Percentiles rank a stretch among this genome's conserved stretches.
Conservation (phyloP, 768 basidiomycete species). For the Infundibulicybe gibba region DNA sequence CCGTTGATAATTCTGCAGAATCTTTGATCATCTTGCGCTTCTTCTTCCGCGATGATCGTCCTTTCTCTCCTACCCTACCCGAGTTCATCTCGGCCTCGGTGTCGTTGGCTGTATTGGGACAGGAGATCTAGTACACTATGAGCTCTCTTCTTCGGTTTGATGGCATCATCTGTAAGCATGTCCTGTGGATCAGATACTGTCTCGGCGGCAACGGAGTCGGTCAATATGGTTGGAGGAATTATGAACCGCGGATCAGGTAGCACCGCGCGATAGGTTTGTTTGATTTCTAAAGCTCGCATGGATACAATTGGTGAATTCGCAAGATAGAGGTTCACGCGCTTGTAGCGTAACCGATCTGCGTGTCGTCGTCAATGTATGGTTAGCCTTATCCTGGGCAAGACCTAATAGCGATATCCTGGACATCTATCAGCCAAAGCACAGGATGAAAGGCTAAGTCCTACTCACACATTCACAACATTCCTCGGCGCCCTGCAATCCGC, state of each 20-base stretch:
- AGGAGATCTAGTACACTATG: background rate
- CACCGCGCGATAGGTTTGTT: constrained; percentile 79
- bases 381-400: too few species aligned
- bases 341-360: constrained; percentile 65
- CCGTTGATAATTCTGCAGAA: too few species aligned
- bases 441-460: too few species aligned
- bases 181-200: too few species aligned
- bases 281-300: too few species aligned
- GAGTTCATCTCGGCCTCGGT: background rate
- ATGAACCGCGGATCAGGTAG: constrained; percentile 73
- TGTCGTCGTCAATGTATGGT: constrained; percentile 60
- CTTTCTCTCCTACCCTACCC: too few species aligned
- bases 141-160: background rate
- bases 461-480: constrained; percentile 77
- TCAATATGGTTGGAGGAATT: too few species aligned
- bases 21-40: too few species aligned
- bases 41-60: too few species aligned
- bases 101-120: background rate
- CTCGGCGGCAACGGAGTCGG: constrained; percentile 1
- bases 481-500: constrained; percentile 66
- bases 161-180: background rate
- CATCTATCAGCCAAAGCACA: constrained; percentile 1
- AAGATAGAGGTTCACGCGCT: constrained; percentile 53
- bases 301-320: constrained; percentile 26
- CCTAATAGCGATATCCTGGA: constrained; percentile 57